phyloP scores from a whole-genome alignment of 768 basidiomycete genomes.

The Hemileccinum impolitum region DNA sequence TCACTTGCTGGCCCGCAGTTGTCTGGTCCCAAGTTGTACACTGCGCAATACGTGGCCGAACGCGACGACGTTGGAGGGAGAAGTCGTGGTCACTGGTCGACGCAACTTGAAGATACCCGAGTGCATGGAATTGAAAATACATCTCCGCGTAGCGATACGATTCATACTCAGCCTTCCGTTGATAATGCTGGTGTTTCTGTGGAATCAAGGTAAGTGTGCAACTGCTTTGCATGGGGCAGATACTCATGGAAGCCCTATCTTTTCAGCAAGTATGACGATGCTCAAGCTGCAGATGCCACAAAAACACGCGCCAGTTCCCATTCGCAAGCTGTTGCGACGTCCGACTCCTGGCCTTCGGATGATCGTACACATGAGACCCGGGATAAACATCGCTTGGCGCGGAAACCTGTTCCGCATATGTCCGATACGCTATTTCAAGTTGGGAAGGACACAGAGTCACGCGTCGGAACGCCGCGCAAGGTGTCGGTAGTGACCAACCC shows the following conservation, averaged over 20 bases:
- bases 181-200: neutral
- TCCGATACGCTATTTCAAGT: neutral
- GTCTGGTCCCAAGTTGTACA: neutral
- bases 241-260: conserved; percentile 3
- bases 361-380: neutral
- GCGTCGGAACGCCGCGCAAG: neutral
- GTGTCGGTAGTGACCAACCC: neutral
- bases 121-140: neutral
- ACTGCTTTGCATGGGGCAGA: neutral
- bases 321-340: neutral
- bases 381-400: neutral
- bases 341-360: neutral
- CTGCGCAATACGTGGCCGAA: neutral
- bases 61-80: neutral
- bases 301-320: neutral
- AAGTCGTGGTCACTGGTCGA: neutral
- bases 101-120: too few relatives aligned
- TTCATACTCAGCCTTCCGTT: neutral
- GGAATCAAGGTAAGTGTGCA: neutral
- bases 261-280: neutral
- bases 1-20: neutral
- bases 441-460: neutral
- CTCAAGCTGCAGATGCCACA: neutral
- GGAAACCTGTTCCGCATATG: neutral
- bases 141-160: neutral